Conservation (phyloP, 139 green algal genomes). For the Chara braunii region DNA sequence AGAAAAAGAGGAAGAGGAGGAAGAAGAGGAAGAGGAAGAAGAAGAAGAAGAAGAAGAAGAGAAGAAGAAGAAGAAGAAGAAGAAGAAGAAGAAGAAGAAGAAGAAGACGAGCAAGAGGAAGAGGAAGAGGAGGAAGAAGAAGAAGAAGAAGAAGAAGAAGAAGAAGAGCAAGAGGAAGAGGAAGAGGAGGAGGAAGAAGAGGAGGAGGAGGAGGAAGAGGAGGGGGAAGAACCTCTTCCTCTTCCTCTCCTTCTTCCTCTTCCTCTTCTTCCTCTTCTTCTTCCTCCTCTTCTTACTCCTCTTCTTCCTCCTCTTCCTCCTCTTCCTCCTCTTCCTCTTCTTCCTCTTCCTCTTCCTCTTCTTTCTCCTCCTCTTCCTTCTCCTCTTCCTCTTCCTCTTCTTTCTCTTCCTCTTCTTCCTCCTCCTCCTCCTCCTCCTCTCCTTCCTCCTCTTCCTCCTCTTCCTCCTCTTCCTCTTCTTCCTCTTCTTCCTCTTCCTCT, state of each 20-base stretch:
- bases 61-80: too few relatives aligned
- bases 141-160: too few relatives aligned
- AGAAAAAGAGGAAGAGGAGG: too few relatives aligned
- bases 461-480: too few relatives aligned
- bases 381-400: not conserved
- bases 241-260: not conserved
- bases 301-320: not conserved
- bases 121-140: too few relatives aligned
- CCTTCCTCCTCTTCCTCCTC: constrained; percentile 14
- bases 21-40: too few relatives aligned
- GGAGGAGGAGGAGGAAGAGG: not conserved
- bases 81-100: too few relatives aligned
- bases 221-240: not conserved
- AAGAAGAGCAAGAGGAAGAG: too few relatives aligned
- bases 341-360: not conserved
- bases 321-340: not conserved
- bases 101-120: too few relatives aligned
- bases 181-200: too few relatives aligned
- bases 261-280: not conserved
- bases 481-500: too few relatives aligned
- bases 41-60: too few relatives aligned
- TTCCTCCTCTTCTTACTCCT: not conserved
- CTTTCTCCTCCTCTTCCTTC: not conserved
- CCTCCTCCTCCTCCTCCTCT: constrained; percentile 68
- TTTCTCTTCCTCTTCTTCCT: constrained; percentile 50